Conservation (phyloP, 768 basidiomycete species). For the Infundibulicybe gibba region DNA sequence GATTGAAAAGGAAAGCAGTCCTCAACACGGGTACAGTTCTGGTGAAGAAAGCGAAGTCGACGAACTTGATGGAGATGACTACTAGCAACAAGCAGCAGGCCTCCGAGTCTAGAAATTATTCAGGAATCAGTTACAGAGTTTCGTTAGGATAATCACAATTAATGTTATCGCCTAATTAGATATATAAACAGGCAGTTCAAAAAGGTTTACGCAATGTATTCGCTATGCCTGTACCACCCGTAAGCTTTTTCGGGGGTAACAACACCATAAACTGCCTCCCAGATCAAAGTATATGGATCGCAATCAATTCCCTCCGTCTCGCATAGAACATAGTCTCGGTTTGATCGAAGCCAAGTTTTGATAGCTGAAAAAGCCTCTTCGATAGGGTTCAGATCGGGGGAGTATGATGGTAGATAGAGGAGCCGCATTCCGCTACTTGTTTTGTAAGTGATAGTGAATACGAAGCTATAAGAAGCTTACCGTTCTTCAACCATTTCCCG, state of each 20-base stretch:
- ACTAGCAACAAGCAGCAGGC: no score
- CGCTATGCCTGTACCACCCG: conserved; percentile 22
- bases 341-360: conserved; percentile 15
- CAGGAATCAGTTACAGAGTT: no score
- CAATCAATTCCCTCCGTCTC: conserved; percentile 6
- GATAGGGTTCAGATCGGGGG: conserved; percentile 27
- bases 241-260: conserved; percentile 17
- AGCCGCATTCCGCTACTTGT: conserved; percentile 22
- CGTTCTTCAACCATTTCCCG: conserved; percentile 6
- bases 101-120: no score
- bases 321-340: conserved; percentile 14
- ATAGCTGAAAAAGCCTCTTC: conserved; percentile 23
- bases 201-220: conserved; percentile 14
- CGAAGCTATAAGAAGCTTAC: conserved; percentile 1
- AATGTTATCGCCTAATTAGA: no score
- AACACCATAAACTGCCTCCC: conserved; percentile 17
- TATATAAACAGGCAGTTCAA: no score
- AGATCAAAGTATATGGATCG: conserved; percentile 19
- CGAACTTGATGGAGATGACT: no score
- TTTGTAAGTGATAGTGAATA: no score
- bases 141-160: no score
- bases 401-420: conserved; percentile 27
- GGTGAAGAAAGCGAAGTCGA: no score
- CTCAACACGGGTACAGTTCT: no score
- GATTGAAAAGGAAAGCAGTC: no score